A percentile compares a stretch with the other conserved stretches of the same genome.
Conservation (phyloP, 768 basidiomycete genomes). For the Hemileccinum impolitum region DNA sequence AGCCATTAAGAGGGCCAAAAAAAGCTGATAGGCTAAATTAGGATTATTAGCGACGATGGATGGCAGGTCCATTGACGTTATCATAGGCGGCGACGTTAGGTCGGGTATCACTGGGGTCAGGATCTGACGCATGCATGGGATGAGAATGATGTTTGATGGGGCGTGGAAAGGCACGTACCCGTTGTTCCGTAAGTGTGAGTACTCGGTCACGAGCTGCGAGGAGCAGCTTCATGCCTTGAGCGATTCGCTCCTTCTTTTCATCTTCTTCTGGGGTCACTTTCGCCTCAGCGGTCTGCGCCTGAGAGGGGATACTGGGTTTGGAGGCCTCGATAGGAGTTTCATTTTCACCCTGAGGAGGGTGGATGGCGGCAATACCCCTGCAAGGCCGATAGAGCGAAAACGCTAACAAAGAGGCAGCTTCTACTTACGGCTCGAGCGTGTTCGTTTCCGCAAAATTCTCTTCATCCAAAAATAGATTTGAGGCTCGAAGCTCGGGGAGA, state of each 20-base stretch:
- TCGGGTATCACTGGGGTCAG: conserved; percentile 48
- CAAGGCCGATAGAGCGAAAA: conserved; percentile 16
- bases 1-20: conserved; percentile 53
- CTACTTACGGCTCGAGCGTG: conserved; percentile 45
- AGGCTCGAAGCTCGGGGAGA: conserved; percentile 70
- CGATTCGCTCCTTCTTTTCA: conserved; percentile 52
- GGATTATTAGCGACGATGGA: conserved; percentile 67
- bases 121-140: conserved; percentile 33
- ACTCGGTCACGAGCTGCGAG: conserved; percentile 68
- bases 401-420: not conserved
- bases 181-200: conserved; percentile 72
- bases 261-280: conserved; percentile 49
- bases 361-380: conserved; percentile 15
- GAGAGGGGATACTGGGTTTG: conserved; percentile 1
- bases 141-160: not conserved
- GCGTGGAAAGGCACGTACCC: conserved; percentile 37
- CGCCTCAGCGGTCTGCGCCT: conserved; percentile 3
- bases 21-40: conserved; percentile 63
- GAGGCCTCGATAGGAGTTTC: conserved; percentile 1
- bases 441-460: conserved; percentile 46
- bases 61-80: conserved; percentile 66
- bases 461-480: conserved; percentile 67
- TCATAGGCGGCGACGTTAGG: conserved; percentile 45
- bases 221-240: conserved; percentile 64
- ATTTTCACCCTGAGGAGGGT: conserved; percentile 4